phyloP scores from a whole-genome alignment of 768 basidiomycete genomes.

The Termitomyces sp. region DNA sequence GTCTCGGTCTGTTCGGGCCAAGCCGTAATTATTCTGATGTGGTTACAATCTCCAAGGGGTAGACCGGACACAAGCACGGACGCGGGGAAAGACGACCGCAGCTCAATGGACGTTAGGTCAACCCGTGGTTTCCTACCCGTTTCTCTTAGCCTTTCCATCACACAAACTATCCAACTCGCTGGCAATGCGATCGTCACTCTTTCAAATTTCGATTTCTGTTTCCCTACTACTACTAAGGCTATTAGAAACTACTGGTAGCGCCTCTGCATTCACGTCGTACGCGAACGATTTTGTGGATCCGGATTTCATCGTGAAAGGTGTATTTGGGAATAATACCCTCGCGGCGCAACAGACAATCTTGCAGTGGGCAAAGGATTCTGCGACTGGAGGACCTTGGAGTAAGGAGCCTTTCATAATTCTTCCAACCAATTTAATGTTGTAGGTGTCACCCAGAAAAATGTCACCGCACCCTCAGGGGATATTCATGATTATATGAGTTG shows the following conservation, averaged over 20 bases:
- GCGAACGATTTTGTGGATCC: slow-evolving; percentile 58
- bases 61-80: background rate
- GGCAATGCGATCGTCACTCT: slow-evolving; percentile 26
- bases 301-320: slow-evolving; percentile 37
- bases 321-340: slow-evolving; percentile 36
- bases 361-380: slow-evolving; percentile 41
- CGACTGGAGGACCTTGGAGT: slow-evolving; percentile 54
- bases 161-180: background rate
- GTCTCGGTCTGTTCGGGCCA: background rate
- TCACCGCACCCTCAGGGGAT: slow-evolving; percentile 47
- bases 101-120: background rate
- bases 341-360: slow-evolving; percentile 45
- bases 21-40: background rate
- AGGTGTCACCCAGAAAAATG: slow-evolving; percentile 49
- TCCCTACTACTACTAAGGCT: slow-evolving; percentile 2
- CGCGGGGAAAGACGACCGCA: background rate
- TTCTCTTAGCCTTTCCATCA: background rate
- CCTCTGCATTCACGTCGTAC: slow-evolving; percentile 35
- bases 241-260: background rate
- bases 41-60: no score
- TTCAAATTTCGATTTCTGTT: slow-evolving; percentile 19
- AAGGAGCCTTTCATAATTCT: slow-evolving; percentile 12
- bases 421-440: background rate
- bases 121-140: background rate
- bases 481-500: slow-evolving; percentile 67